Evolutionary conservation across 768 basidiomycete species (phyloP), one percentile per base, ranked within the genome.

Genomic region (Fibroporia radiculosa): DNA sequence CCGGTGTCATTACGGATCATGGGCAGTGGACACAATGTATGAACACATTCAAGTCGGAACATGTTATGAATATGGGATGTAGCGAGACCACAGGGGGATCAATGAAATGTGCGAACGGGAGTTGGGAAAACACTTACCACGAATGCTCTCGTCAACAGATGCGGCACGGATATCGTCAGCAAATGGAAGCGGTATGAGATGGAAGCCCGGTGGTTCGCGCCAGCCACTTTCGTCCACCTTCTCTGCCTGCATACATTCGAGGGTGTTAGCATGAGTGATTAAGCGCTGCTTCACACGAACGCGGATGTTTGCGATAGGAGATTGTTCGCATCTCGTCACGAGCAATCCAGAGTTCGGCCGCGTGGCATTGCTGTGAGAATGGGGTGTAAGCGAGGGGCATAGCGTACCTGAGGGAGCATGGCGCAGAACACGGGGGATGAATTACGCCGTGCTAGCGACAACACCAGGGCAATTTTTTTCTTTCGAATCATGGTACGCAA

Each of bases 171-270:
- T 84, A 55, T 99, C 96, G 58, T 99, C 96, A 3, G 88, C 85
- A 60, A 87, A 99, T 0, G 95, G 93, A n/a, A 97, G 62, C 13
- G 85, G 84, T 47, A 97, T 84, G 40, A 98, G 70, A 62, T 98
- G 93, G 56, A 98, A 86, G 4, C 96, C 96, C 1, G 88, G 80
- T 26, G 96, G 90, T 32, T 86, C 82, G 41, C 77, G 80, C 71
- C 80, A 85, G 6, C 87, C 89, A 8, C 72, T 74, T 25, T 81
- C 78, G 54, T 84, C 80, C 26, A 66, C 52, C 37, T 73, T 75
- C 60, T 96, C 91, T 46, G 74, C 81, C 82, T 93, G 50, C 13
- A 26, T 6, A 43, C 6, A 23, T 4, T 31, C 22, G 28, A 28
- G 32, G 44, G 16, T 38, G 45, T 51, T 44, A 38, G 42, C 32